Evolutionary conservation across 352 stramenopile species (phyloP), one percentile per base, ranked within the genome.

Genomic region (Globisporangium cederbergense): DNA sequence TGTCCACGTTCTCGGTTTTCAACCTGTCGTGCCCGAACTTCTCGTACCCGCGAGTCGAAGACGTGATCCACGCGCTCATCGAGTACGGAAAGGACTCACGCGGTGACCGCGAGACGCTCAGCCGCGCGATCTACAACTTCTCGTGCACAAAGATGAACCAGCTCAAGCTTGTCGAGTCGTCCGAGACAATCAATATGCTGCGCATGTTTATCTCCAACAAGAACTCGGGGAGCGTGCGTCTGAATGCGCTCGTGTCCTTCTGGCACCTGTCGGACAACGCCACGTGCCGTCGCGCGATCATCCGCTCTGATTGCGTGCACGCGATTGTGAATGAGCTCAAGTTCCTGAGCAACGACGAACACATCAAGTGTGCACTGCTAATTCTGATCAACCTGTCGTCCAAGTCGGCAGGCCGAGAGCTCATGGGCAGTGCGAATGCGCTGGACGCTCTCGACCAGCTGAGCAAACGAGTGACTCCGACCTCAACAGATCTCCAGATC

Each of bases 11-110:
- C 22, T 71, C 78, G 11, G 65, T 92, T 14, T 85, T 89, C 60
- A 92, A 92, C 49, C 67, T 92, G 16, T 83, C 81, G 28, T 90
- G 79, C 49, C 81, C 81, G 0, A 67, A 74, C 25, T 89, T 84
- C 47, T 85, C 81, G 30, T 92, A 90, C 53, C 73, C 81, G 16
- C 81, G 79, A 4, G 75, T 89, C 20, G 81, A 90, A 34, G 81
- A 90, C 32, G 81, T 87, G 4, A 76, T 89, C 18, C 73, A 76
- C 20, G 81, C 78, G 13, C 73, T 92, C n/a, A 62, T 75, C 9
- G 83, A 92, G 36, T 69, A 81, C 40, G 74, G 69, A 4, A 73
- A 74, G 2, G 78, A 79, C 51, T 68, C 60, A 2, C 70, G 64
- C 9, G 76, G 60, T 5, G 78, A 89, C 28, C 73, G 71, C 18